A percentile compares a stretch with the other conserved stretches of the same genome.
These are phyloP conservation scores for Punica granatum DNA, from an alignment of 345 rosid genomes.

Conservation along the genomic window DNA sequence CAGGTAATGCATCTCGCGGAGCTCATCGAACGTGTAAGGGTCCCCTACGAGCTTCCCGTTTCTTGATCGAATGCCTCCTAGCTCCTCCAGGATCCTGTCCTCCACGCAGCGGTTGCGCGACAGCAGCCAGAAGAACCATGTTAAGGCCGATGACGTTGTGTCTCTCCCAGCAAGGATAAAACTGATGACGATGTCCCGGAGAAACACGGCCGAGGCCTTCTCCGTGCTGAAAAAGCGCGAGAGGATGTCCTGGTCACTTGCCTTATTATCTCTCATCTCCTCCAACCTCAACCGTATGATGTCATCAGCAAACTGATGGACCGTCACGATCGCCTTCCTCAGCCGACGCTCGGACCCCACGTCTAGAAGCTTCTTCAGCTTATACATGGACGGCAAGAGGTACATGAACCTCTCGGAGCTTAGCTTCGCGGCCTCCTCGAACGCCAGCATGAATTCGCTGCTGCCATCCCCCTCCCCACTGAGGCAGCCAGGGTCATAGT, in stretches of 20 bases:
- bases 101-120: constrained; percentile 19
- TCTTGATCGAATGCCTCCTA: constrained; percentile 8
- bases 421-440: constrained; percentile 25
- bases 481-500: constrained; percentile 33
- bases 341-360: constrained; percentile 32
- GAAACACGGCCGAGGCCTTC: constrained; percentile 12
- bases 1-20: constrained; percentile 33
- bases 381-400: constrained; percentile 7
- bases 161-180: constrained; percentile 49
- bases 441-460: constrained; percentile 24
- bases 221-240: constrained; percentile 19
- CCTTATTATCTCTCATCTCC: constrained; percentile 4
- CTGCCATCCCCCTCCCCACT: constrained; percentile 17
- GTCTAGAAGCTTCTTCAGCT: constrained; percentile 18
- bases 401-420: constrained; percentile 11
- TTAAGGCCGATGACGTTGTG: constrained; percentile 38
- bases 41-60: constrained; percentile 7
- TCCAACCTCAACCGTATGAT: constrained; percentile 20
- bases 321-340: constrained; percentile 18
- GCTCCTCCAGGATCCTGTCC: constrained; percentile 20
- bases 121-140: constrained; percentile 45
- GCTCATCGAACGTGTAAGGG: constrained; percentile 13
- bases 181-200: constrained; percentile 34
- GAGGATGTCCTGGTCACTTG: constrained; percentile 24
- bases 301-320: constrained; percentile 22